Evolutionary conservation across 2,329 filamentous ascomycete species (phyloP), one percentile per base, ranked within the genome.

Genomic region (Tympanopsis confertula): DNA sequence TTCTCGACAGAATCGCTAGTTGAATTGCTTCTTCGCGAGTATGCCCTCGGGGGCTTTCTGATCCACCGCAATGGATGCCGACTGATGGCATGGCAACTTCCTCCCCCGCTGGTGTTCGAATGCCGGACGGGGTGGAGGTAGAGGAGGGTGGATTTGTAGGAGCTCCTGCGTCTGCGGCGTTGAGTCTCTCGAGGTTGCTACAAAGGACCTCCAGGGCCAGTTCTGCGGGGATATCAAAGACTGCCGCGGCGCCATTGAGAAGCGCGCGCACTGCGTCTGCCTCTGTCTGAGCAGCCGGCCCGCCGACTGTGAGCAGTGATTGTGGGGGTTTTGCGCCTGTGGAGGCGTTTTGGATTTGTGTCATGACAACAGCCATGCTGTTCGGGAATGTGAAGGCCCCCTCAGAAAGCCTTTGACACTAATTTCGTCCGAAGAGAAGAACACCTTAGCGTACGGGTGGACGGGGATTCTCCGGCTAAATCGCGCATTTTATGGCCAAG

Each of bases 301-400:
- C n/a, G n/a, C n/a, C n/a, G n/a, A n/a, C n/a, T n/a, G n/a, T n/a
- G n/a, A n/a, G n/a, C n/a, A n/a, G n/a, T n/a, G n/a, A n/a, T 15
- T 33, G 12, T 33, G 12, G 15, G 13, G 41, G 38, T 14, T 41
- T 33, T 17, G 15, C 7, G 30, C 30, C 30, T 33, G 7, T 13
- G 15, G 30, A 33, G 7, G 30, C 10, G 30, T 13, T 7, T 33
- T 33, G 30, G 10, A 15, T 15, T 33, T 18, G 10, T 13, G 10
- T 7, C 30, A 26, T 26, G 22, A 7, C 22, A n/a, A n/a, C 7
- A 10, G 22, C 30, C 30, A 33, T 33, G 15, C n/a, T n/a, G n/a
- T n/a, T n/a, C n/a, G n/a, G n/a, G n/a, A n/a, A 22, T 4, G 40
- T 14, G 35, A 43, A 35, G 20, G 24, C 32, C 20, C 40, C 45